Evolutionary conservation across 257 asterid species (phyloP).

Genomic region (Prunella vulgaris): DNA sequence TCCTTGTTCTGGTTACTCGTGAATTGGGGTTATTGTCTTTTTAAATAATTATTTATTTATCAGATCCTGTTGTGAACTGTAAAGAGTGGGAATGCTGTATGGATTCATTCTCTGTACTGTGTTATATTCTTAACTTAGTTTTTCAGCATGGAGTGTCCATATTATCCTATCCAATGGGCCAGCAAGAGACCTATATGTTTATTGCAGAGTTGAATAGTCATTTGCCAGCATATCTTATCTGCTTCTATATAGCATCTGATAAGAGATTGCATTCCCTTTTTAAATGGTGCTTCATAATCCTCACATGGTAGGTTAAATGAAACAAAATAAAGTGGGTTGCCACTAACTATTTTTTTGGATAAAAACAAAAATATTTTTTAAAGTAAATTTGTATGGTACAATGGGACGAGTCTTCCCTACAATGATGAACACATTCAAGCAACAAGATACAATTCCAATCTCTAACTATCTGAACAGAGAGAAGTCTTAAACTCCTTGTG

Average conservation of each 20-base stretch:
- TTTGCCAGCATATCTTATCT: neutral
- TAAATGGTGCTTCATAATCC: neutral
- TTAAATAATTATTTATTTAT: neutral
- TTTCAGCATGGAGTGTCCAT: neutral
- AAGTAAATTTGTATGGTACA: neutral
- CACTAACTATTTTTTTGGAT: neutral
- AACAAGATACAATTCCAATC: neutral
- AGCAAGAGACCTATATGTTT: neutral
- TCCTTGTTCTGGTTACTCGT: neutral
- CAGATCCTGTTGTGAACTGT: neutral
- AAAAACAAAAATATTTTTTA: neutral
- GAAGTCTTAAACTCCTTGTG: neutral
- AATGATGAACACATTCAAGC: neutral
- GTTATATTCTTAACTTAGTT: neutral
- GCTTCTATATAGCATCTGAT: slow-evolving; percentile 8
- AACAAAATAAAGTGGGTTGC: neutral
- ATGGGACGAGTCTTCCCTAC: neutral
- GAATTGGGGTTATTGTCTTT: neutral
- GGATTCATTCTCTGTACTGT: slow-evolving; percentile 3
- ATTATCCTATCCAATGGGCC: neutral
- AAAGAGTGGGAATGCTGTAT: neutral
- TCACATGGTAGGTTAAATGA: neutral
- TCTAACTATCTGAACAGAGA: neutral
- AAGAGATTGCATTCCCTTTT: neutral
- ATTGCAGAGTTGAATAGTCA: neutral